Conservation (phyloP, 257 asterid genomes). For the Solanum peruvianum region DNA sequence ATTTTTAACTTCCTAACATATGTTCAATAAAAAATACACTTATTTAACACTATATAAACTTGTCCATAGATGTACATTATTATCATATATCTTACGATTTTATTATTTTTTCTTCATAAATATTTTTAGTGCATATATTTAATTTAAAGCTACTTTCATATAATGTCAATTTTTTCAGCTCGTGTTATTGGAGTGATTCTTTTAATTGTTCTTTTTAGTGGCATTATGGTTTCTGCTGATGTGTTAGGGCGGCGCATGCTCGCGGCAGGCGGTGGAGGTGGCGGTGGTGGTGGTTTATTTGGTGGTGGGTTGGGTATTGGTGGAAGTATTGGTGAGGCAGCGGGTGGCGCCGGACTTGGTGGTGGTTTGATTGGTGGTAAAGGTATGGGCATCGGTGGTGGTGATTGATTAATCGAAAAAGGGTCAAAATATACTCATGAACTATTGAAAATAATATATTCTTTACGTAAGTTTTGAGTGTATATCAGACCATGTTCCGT, state of each 20-base stretch:
- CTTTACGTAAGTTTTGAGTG: neutral
- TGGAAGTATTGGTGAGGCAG: neutral
- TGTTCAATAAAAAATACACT: neutral
- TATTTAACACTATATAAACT: neutral
- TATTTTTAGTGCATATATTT: neutral
- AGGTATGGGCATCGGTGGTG: neutral
- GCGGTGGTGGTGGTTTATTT: neutral
- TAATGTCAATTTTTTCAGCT: neutral
- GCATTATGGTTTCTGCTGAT: neutral
- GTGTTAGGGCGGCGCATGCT: neutral
- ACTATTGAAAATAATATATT: neutral
- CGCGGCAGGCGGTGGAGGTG: neutral
- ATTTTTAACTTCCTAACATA: neutral
- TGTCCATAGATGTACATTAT: neutral
- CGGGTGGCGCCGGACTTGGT: neutral
- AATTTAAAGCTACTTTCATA: neutral
- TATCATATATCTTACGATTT: neutral
- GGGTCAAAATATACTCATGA: neutral
- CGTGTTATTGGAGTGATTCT: neutral
- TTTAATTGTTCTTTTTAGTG: neutral
- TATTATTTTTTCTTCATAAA: neutral
- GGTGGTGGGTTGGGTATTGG: neutral
- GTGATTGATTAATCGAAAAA: neutral
- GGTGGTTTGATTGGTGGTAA: neutral
- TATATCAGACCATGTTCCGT: neutral